Evolutionary conservation across 768 basidiomycete species (phyloP), one percentile per base, ranked within the genome.

Genomic region (Lactarius vividus): DNA sequence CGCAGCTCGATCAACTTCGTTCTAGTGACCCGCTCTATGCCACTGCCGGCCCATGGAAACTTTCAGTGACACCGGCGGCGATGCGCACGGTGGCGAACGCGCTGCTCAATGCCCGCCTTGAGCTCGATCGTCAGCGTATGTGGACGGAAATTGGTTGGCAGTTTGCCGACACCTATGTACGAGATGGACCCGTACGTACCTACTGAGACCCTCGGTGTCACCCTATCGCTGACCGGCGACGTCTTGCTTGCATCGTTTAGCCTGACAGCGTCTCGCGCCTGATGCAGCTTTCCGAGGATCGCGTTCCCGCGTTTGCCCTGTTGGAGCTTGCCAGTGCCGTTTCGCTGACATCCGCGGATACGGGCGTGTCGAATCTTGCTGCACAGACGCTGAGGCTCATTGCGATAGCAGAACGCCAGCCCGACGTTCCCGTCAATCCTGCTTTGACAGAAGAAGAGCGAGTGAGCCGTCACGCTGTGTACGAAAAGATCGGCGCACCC

Each of bases 401-500:
- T 44, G 84, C 89, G 0, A 81, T 86, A 59, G 83, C 86, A 1
- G 91, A 92, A 71, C 81, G 85, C 20, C 82, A 86, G 57, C 83
- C 85, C 4, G 80, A 81, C 60, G 84, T 84, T 5, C 85, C 88
- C 18, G 72, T 80, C 1, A 81, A 83, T 44, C 75, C 78, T 8
- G 78, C 79, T 9, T 72, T 85, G 23, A 82, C 78, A 9, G 85
- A 88, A 55, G 88, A 88, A 54, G 85, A 88, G 69, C 78, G 82
- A 28, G 84, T 85, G 16, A 88, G 86, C 66, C 83, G 91, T 28
- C 85, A 88, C 73, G 85, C 86, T 0, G 83, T 91, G 46, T 92
- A 91, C 66, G 90, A 92, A 64, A 86, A 89, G 69, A 76, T 94
- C 16, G 92, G 91, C 15, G 92, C 93, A 72, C 88, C 89, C 1